Evolutionary conservation across 2,329 filamentous ascomycete genomes (phyloP).

Genomic region (Ophiostoma australiae): DNA sequence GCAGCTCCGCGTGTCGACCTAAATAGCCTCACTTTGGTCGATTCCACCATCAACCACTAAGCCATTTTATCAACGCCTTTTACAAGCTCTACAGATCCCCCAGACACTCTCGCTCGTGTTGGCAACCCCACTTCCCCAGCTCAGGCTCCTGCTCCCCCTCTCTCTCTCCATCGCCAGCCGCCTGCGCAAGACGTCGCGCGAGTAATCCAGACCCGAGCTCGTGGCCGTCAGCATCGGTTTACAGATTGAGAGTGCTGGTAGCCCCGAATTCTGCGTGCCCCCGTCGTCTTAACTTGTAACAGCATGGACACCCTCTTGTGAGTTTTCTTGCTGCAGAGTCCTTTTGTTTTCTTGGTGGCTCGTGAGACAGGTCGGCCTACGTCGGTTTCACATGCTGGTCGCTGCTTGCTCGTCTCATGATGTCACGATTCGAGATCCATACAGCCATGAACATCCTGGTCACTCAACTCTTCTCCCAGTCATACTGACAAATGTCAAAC

Average conservation of each 20-base stretch:
- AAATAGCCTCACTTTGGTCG: slow-evolving; percentile 3
- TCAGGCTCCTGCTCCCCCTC: neutral
- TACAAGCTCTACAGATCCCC: neutral
- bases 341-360: neutral
- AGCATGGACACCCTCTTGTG: slow-evolving; percentile 24
- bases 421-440: neutral
- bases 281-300: neutral
- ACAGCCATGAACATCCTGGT: neutral
- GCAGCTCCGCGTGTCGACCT: neutral
- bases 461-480: neutral
- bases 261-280: neutral
- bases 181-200: neutral
- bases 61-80: neutral
- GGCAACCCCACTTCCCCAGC: slow-evolving; percentile 8
- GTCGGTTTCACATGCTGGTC: neutral
- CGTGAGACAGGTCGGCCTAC: neutral
- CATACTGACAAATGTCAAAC: slow-evolving; percentile 16
- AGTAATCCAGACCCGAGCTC: neutral
- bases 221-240: neutral
- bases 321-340: slow-evolving; percentile 12
- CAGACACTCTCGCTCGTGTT: neutral
- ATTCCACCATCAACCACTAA: neutral
- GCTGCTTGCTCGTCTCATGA: neutral
- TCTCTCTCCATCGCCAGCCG: neutral
- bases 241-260: neutral